Conservation (phyloP, 192 early-diverging fungal genomes). For the Rhizophagus clarus region DNA sequence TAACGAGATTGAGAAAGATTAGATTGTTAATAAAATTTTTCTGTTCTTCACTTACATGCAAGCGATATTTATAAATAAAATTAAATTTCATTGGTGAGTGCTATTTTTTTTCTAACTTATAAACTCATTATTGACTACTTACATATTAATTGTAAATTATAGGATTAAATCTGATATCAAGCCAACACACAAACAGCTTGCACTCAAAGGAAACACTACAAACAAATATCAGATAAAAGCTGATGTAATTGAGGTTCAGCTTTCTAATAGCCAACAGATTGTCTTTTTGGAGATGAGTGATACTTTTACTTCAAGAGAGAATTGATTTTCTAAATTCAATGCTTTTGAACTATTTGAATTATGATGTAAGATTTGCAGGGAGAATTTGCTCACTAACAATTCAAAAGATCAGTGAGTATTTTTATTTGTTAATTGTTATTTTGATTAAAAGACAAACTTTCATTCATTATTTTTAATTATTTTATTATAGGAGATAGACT, state of each 20-base stretch:
- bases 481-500: constrained; percentile 5
- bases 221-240: too few relatives aligned
- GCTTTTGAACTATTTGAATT: constrained; percentile 16
- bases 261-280: too few relatives aligned
- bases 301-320: constrained; percentile 13
- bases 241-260: too few relatives aligned
- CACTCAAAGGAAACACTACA: too few relatives aligned
- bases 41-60: not conserved
- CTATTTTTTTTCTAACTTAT: constrained; percentile 8
- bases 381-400: constrained; percentile 24
- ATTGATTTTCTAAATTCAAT: constrained; percentile 25
- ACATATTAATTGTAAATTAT: too few relatives aligned
- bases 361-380: constrained; percentile 24
- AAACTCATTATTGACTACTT: too few relatives aligned
- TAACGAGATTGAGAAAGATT: constrained; percentile 24
- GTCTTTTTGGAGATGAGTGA: too few relatives aligned
- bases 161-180: too few relatives aligned
- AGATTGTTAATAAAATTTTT: constrained; percentile 29
- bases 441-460: too few relatives aligned
- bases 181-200: too few relatives aligned
- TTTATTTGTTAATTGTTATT: too few relatives aligned
- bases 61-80: constrained; percentile 19
- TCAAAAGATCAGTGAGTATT: constrained; percentile 24
- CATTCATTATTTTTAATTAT: not conserved
- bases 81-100: constrained; percentile 20